Percentiles rank a stretch among this genome's conserved stretches.
Evolutionary conservation across 495 filamentous ascomycete species (phyloP).

Genomic region (Aspergillus olivimuriae): DNA sequence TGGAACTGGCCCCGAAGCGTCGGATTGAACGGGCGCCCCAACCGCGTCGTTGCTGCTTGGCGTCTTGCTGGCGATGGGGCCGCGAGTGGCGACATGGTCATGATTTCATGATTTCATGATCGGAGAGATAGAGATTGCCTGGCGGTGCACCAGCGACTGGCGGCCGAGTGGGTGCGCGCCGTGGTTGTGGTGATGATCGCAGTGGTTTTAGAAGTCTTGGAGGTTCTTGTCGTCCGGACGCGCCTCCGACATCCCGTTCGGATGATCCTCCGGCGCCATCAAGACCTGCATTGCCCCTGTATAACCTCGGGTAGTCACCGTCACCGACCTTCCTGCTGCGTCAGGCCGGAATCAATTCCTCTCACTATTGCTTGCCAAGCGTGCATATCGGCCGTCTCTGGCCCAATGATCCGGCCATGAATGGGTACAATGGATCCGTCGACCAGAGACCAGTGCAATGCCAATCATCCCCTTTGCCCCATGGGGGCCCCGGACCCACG

Average conservation of each 20-base stretch:
- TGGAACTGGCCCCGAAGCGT: no score
- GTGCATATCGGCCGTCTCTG: neutral
- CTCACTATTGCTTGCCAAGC: conserved; percentile 5
- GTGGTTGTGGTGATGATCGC: neutral
- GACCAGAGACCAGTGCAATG: no score
- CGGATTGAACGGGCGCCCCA: no score
- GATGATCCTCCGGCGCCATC: neutral
- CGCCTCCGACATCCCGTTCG: neutral
- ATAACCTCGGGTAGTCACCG: conserved; percentile 11
- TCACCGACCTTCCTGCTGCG: no score
- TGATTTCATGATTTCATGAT: no score
- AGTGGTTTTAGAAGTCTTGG: neutral
- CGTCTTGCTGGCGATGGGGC: no score
- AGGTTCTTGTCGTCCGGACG: neutral
- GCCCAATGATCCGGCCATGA: conserved; percentile 5
- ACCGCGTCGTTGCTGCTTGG: no score
- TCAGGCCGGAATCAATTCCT: conserved; percentile 9
- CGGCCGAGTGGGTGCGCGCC: no score
- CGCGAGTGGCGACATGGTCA: no score
- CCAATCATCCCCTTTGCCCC: conserved; percentile 2
- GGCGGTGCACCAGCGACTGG: no score
- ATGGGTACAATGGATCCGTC: neutral
- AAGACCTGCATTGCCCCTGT: neutral
- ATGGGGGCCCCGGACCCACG: conserved; percentile 4
- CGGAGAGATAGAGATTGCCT: no score